Conservation (phyloP, 805 yeast species). For the Ogataea ramenticola region DNA sequence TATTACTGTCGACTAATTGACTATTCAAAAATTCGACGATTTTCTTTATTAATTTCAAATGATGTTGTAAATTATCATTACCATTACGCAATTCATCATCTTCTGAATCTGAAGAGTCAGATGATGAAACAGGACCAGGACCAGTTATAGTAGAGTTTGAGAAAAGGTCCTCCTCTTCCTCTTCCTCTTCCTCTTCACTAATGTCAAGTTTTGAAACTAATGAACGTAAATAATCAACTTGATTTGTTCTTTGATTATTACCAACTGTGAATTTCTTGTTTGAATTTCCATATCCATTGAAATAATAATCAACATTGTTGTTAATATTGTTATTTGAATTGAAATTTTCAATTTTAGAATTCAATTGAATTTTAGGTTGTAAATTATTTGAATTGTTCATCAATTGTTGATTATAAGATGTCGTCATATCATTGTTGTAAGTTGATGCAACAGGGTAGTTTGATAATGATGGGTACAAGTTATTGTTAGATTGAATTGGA, state of each 20-base stretch:
- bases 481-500: too few species aligned
- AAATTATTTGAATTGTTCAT: not conserved
- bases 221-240: slow-evolving; percentile 1
- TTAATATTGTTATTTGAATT: slow-evolving; percentile 8
- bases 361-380: not conserved
- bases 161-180: too few species aligned
- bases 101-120: too few species aligned
- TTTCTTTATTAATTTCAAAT: too few species aligned
- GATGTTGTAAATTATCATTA: not conserved
- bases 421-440: too few species aligned
- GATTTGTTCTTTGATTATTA: slow-evolving; percentile 26
- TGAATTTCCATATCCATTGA: slow-evolving; percentile 14
- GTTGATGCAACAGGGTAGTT: not conserved
- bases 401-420: not conserved
- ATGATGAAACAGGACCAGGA: too few species aligned
- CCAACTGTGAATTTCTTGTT: slow-evolving; percentile 29
- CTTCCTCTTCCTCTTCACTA: slow-evolving; percentile 8
- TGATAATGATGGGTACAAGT: not conserved
- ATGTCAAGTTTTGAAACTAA: not conserved
- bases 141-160: too few species aligned
- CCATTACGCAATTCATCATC: not conserved
- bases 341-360: not conserved
- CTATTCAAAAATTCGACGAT: too few species aligned
- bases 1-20: too few species aligned
- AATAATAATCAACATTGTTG: slow-evolving; percentile 1